These are phyloP conservation scores for Moesziomyces antarcticus DNA, from an alignment of 1,284 basidiomycete species.

Conservation along the genomic window DNA sequence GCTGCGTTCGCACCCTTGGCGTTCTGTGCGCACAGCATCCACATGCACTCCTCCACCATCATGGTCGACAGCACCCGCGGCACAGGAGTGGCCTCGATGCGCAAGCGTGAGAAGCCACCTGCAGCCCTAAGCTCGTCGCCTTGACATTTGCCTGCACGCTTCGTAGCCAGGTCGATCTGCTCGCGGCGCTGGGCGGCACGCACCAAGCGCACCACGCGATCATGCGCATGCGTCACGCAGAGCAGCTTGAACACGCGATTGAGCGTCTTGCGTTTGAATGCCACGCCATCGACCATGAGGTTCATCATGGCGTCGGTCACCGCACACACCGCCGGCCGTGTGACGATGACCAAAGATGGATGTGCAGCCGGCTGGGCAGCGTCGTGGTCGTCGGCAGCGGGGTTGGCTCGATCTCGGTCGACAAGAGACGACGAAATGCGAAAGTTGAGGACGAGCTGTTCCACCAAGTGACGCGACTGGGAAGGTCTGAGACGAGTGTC, in stretches of 20 bases:
- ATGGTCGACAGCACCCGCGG: slow-evolving; percentile 30
- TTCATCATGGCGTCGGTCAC: slow-evolving; percentile 27
- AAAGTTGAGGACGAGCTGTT: slow-evolving; percentile 27
- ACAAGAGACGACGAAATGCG: background rate
- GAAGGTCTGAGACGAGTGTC: slow-evolving; percentile 45
- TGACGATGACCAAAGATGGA: no score
- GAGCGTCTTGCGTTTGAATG: slow-evolving; percentile 27
- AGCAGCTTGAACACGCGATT: slow-evolving; percentile 27
- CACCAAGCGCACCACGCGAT: slow-evolving; percentile 19
- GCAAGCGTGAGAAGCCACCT: slow-evolving; percentile 22
- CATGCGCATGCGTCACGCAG: slow-evolving; percentile 16
- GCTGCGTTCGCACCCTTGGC: slow-evolving; percentile 22
- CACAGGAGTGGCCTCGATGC: background rate
- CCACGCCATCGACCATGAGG: slow-evolving; percentile 24
- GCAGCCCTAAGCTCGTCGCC: slow-evolving; percentile 13
- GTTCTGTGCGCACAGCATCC: slow-evolving; percentile 32
- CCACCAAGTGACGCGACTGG: slow-evolving; percentile 43
- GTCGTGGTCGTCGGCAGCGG: no score
- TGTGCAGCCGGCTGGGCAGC: no score
- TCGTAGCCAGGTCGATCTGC: slow-evolving; percentile 8
- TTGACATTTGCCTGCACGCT: background rate
- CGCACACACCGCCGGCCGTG: slow-evolving; percentile 17
- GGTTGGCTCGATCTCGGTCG: no score
- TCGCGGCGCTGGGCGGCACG: slow-evolving; percentile 21
- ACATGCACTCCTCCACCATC: slow-evolving; percentile 12